Evolutionary conservation across 495 filamentous ascomycete species (phyloP).

Genomic region (Talaromyces trachyspermus): DNA sequence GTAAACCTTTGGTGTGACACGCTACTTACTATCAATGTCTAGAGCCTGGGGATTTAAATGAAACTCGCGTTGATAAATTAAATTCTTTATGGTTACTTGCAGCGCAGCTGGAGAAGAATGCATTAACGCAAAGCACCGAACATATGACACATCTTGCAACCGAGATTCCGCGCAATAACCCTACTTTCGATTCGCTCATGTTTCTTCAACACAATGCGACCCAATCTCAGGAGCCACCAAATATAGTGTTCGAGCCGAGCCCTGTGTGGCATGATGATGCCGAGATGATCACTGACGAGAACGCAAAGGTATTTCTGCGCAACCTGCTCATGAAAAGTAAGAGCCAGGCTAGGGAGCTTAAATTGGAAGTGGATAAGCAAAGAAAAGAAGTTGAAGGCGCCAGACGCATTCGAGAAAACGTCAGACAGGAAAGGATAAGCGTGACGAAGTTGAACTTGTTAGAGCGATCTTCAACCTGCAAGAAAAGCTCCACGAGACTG

Average conservation of each 20-base stretch:
- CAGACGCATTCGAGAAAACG: constrained; percentile 60
- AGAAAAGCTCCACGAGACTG: constrained; percentile 79
- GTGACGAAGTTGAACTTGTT: constrained; percentile 75
- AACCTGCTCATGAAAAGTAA: constrained; percentile 91
- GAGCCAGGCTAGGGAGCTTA: constrained; percentile 64
- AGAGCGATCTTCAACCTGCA: constrained; percentile 68
- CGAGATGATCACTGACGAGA: constrained; percentile 70
- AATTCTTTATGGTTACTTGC: constrained; percentile 82
- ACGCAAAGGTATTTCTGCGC: constrained; percentile 80
- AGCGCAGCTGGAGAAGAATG: constrained; percentile 65
- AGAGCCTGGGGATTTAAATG: constrained; percentile 84
- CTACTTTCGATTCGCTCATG: constrained; percentile 91
- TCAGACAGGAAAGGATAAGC: constrained; percentile 74
- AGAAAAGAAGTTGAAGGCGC: constrained; percentile 70
- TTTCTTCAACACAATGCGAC: constrained; percentile 86
- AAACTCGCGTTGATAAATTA: constrained; percentile 73
- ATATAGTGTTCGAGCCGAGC: constrained; percentile 87
- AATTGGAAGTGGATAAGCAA: constrained; percentile 76
- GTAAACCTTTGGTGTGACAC: constrained; percentile 7
- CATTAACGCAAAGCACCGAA: constrained; percentile 62
- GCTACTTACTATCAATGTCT: background rate
- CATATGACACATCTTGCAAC: constrained; percentile 60
- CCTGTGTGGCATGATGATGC: constrained; percentile 96
- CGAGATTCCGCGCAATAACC: constrained; percentile 85
- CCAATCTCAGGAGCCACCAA: constrained; percentile 69